Percentiles rank a stretch among this genome's conserved stretches.
phyloP scores from a whole-genome alignment of 2,329 filamentous ascomycete genomes.

The Madurella mycetomatis region DNA sequence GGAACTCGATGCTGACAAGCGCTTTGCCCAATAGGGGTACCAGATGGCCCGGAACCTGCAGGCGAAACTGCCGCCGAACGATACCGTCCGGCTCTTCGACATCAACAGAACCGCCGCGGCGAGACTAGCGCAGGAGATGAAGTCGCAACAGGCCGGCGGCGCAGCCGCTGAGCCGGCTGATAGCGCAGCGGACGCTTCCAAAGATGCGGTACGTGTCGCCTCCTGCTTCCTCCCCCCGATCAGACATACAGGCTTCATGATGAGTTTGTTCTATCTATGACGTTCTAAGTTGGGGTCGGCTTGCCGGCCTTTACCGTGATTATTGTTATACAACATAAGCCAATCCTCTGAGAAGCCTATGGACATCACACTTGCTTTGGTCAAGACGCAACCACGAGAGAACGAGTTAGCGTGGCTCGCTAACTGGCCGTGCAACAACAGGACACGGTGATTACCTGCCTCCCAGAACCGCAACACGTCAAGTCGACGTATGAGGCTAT shows the following conservation, averaged over 20 bases:
- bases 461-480: constrained; percentile 87
- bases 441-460: constrained; percentile 68
- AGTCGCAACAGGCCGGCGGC: constrained; percentile 38
- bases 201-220: constrained; percentile 46
- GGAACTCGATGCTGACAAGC: neutral
- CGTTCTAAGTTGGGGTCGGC: constrained; percentile 69
- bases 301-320: constrained; percentile 56
- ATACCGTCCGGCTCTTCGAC: constrained; percentile 52
- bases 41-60: constrained; percentile 62
- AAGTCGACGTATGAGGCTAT: constrained; percentile 76
- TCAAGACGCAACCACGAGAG: neutral
- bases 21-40: constrained; percentile 44
- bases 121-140: constrained; percentile 46
- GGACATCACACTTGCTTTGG: neutral
- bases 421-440: constrained; percentile 11
- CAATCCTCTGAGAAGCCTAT: constrained; percentile 63
- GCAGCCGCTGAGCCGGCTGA: constrained; percentile 43
- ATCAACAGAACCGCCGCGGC: constrained; percentile 49
- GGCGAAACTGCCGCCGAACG: constrained; percentile 47
- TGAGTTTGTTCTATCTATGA: constrained; percentile 37
- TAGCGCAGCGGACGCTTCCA: constrained; percentile 45
- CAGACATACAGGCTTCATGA: constrained; percentile 24
- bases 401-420: neutral
- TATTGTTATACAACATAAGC: constrained; percentile 57
- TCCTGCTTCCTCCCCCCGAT: neutral